Evolutionary conservation across 371 early-diverging fungal species (phyloP).

Genomic region (Saksenaea vasiformis): DNA sequence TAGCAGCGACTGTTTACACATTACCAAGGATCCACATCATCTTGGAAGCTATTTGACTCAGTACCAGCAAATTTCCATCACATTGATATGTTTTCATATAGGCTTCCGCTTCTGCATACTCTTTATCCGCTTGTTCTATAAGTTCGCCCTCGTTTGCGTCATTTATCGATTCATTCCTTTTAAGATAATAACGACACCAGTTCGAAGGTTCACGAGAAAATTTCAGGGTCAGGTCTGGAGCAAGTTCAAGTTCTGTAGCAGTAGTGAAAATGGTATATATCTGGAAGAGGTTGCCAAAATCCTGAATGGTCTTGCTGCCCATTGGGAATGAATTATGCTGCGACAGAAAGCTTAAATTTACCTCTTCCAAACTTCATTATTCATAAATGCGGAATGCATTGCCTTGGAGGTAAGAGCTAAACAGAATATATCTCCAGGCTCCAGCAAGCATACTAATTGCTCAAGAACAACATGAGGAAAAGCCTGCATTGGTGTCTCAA

Average conservation of each 20-base stretch:
- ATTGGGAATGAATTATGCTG: neutral
- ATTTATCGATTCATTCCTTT: constrained; percentile 27
- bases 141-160: constrained; percentile 33
- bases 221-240: constrained; percentile 24
- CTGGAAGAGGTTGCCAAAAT: constrained; percentile 55
- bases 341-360: neutral
- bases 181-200: constrained; percentile 46
- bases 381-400: constrained; percentile 20
- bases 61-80: constrained; percentile 37
- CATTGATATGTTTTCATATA: constrained; percentile 44
- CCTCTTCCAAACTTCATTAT: constrained; percentile 28
- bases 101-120: constrained; percentile 40
- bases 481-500: constrained; percentile 30
- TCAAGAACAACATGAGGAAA: constrained; percentile 25
- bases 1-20: neutral
- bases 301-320: constrained; percentile 44
- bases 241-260: constrained; percentile 42
- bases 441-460: constrained; percentile 26
- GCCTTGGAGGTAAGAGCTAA: constrained; percentile 23
- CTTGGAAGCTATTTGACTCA: constrained; percentile 44
- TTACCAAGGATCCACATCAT: constrained; percentile 53
- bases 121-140: constrained; percentile 46
- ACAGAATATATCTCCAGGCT: constrained; percentile 30
- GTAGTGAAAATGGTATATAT: constrained; percentile 48
- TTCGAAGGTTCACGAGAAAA: constrained; percentile 39